Base-by-base conservation (phyloP, 169 alveolate genomes). In the Eimeria maxima region DNA sequence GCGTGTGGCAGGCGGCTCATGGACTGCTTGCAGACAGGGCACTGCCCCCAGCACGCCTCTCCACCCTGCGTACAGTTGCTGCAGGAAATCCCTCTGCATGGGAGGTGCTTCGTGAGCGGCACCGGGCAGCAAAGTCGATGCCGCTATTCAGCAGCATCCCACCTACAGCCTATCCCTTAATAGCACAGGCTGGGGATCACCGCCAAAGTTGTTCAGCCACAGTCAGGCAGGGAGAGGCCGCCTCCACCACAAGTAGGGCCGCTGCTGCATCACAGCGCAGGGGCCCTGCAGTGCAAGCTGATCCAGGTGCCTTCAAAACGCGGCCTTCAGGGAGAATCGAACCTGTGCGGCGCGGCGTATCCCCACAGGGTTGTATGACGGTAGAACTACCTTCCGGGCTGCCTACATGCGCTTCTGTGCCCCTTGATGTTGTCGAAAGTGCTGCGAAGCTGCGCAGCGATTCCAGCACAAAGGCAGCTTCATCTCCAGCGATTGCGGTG, bases 111-210 rank as follows among this genome's bases (percentile, higher is more conserved):
- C 44, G 73, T 57, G 87, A 93, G 93, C 90, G 96, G 27, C 96
- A 93, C 67, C 92, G 93, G 18, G 96, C 90, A 69, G 96, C 93
- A 3, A 71, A 81, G 93, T 53, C 74, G 57, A 93, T 93, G 96
- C 96, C 96, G 29, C 93, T 93, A 42, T 93, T 93, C 50, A 88
- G 96, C 93, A 93, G 96, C 76, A 80, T 88, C 20, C 96, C 96
- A 0, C 93, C 93, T n/a, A 60, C 93, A 3, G 93, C 80, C 22
- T 86, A 86, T 44, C 60, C 93, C 18, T 38, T 86, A n/a, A 60
- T 60, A 29, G 65, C 93, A 1, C 53, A 86, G 47, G 93, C 38
- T 2, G 63, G 55, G 27, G 69, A 22, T 6, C 4, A 38, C 63
- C 78, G 11, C 1, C 38, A 18, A 29, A 55, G 78, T 20, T 18